A percentile compares a stretch with the other conserved stretches of the same genome.
phyloP scores from a whole-genome alignment of 352 stramenopile species.

The Blastocystis sp. region DNA sequence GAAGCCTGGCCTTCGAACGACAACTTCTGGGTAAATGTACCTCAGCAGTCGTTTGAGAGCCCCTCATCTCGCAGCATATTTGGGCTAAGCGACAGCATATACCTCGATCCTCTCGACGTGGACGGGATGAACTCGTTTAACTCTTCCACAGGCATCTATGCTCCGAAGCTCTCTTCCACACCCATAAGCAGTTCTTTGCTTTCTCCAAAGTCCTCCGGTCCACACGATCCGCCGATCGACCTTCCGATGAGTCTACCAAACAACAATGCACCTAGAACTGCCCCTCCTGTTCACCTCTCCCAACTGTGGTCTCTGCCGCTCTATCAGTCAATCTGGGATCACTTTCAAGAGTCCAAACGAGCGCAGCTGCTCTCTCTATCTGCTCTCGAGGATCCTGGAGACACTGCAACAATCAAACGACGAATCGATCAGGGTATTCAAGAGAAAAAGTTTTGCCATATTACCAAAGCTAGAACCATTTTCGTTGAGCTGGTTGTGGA shows the following conservation, averaged over 20 bases:
- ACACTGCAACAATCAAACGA: neutral
- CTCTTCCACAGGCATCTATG: neutral
- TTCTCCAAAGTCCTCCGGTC: neutral
- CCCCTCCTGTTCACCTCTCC: neutral
- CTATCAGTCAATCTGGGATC: slow-evolving; percentile 18
- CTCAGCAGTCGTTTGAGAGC: neutral
- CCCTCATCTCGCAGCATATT: neutral
- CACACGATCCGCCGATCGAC: neutral
- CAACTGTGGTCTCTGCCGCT: neutral
- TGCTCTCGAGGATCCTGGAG: neutral
- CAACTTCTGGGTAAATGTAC: slow-evolving; percentile 15
- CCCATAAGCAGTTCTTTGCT: neutral
- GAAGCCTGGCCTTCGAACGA: neutral
- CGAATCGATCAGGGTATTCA: slow-evolving; percentile 17
- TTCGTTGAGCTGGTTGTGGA: slow-evolving; percentile 36
- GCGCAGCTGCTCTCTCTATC: neutral
- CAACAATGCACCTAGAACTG: neutral
- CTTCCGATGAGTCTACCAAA: neutral
- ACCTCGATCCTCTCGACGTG: neutral
- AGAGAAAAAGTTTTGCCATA: slow-evolving; percentile 52
- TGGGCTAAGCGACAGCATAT: slow-evolving; percentile 32
- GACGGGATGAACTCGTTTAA: slow-evolving; percentile 46
- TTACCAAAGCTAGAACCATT: neutral
- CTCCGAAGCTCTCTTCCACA: neutral
- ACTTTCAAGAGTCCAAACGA: neutral